Evolutionary conservation across 345 rosid genomes (phyloP), one percentile per base, ranked within the genome.

Genomic region (Nephelium lappaceum): DNA sequence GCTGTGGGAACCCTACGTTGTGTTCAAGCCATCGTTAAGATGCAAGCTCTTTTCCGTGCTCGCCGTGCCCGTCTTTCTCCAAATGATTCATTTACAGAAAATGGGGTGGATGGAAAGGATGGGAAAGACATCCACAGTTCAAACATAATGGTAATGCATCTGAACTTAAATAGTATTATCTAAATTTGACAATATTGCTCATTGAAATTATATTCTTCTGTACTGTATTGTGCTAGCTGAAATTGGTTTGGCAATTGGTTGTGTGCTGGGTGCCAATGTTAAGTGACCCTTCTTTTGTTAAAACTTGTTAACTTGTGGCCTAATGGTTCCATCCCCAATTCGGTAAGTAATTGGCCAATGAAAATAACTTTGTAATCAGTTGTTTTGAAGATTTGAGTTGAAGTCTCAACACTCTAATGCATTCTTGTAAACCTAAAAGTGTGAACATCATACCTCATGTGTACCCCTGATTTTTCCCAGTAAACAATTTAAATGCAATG

Each of bases 1-100:
- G 99, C 98, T 65, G 79, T 85, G 86, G 99, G 95, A 67, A 85
- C 98, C 39, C 87, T 96, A 66, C 87, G 91, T n/a, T 96, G 98
- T 57, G 86, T 94, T 69, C 99, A 91, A 70, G 98, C 97, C 73
- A 92, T 94, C 82, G 80, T 92, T 78, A 96, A 96, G 85, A 91
- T 96, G 93, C 99, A 96, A 83, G 77, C 85, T 36, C 88, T 96
- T 69, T 93, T 96, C 39, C 97, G 98, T 80, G 89, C 95, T 76
- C 95, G 90, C 27, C 88, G 36, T 83, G 82, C 88, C 74, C 90
- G 84, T 62, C 78, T 78, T 70, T 87, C 86, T 38, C 49, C 31
- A 1, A 83, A 84, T 81, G 79, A 77, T 12, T 84, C 84, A 11
- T 69, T 25, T 79, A 24, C 55, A 10, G 85, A 79, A 12, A 67